These are phyloP conservation scores for Babesia bigemina DNA, from an alignment of 169 alveolate genomes.

Conservation along the genomic window DNA sequence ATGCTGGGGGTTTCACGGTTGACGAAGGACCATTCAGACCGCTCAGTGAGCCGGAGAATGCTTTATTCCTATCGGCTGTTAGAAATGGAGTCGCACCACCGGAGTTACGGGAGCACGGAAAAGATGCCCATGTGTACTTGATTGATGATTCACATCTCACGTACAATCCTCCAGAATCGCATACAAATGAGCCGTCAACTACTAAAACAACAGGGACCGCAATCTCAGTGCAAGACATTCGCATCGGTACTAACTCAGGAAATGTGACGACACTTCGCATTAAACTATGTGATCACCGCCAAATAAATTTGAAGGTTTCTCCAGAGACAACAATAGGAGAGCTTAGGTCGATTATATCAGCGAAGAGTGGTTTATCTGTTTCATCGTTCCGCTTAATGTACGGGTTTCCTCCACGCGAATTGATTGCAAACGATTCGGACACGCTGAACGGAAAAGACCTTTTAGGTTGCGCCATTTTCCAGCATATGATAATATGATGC, in stretches of 20 bases:
- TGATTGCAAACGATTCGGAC: slow-evolving; percentile 14
- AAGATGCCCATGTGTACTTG: slow-evolving; percentile 39
- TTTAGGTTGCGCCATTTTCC: slow-evolving; percentile 47
- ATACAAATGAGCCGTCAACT: too few relatives aligned
- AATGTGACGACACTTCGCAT: slow-evolving; percentile 23
- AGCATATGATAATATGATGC: slow-evolving; percentile 5
- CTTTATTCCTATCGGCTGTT: slow-evolving; percentile 86
- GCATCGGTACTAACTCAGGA: slow-evolving; percentile 1
- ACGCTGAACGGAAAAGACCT: slow-evolving; percentile 49
- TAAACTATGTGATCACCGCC: slow-evolving; percentile 13
- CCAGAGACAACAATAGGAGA: slow-evolving; percentile 47
- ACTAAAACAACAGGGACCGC: neutral
- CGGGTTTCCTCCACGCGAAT: slow-evolving; percentile 60
- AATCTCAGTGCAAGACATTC: neutral
- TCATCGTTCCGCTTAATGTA: slow-evolving; percentile 3
- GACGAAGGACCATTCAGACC: slow-evolving; percentile 92
- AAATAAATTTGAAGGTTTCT: slow-evolving; percentile 38
- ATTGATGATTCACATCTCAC: slow-evolving; percentile 35
- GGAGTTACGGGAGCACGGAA: slow-evolving; percentile 81
- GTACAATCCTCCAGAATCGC: slow-evolving; percentile 8
- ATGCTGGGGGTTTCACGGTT: slow-evolving; percentile 89
- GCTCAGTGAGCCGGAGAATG: slow-evolving; percentile 84
- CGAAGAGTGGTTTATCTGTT: slow-evolving; percentile 10
- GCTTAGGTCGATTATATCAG: slow-evolving; percentile 14
- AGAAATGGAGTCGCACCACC: slow-evolving; percentile 91